Base-by-base conservation (phyloP, 2,329 filamentous ascomycete genomes). In the Allantophomopsis cytisporea region DNA sequence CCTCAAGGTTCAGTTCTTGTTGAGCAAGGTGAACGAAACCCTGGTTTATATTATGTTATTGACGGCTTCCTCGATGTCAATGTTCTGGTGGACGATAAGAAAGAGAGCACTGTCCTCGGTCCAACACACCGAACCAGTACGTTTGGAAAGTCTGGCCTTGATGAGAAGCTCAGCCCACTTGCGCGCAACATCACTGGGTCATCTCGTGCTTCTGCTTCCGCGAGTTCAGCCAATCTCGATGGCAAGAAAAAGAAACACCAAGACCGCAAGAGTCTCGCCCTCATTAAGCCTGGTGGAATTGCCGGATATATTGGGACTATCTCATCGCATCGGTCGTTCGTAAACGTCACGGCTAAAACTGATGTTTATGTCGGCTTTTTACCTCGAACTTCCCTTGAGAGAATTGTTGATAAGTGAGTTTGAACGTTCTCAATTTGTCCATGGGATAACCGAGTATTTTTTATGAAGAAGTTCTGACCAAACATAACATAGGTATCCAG, bases 351-450 rank as follows among this genome's bases (percentile, higher is more conserved):
- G 31, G 93, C 91, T 3, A 96, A 96, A 62, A 98, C 93, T 0
- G 91, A 98, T 60, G 91, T 96, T 2, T 96, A 95, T 52, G 91
- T 98, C 12, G 91, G 91, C 1, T 98, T 98, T 48, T 64, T 98
- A 11, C 91, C 91, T 1, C 73, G 87, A 21, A 72, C 77, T 1
- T 83, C 87, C 0, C 69, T 98, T 20, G 91, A 98, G 55, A 75
- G 87, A 47, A 91, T 98, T 36, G 86, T 94, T 1, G 91, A 98
- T 48, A 80, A 77, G 48, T 34, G 23, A 28, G 23, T 28, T 12
- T 10, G 3, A 28, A 28, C 8, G 5, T 10, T 12, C 5, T 12
- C 8, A 3, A 28, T 28, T 28, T 10, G 3, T 28, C 11, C 8
- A 10, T 28, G 8, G 23, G 10, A 8, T 12, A 10, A 3, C 23